Evolutionary conservation across 106 monocot species (phyloP).

Genomic region (Dendrobium chrysotoxum): DNA sequence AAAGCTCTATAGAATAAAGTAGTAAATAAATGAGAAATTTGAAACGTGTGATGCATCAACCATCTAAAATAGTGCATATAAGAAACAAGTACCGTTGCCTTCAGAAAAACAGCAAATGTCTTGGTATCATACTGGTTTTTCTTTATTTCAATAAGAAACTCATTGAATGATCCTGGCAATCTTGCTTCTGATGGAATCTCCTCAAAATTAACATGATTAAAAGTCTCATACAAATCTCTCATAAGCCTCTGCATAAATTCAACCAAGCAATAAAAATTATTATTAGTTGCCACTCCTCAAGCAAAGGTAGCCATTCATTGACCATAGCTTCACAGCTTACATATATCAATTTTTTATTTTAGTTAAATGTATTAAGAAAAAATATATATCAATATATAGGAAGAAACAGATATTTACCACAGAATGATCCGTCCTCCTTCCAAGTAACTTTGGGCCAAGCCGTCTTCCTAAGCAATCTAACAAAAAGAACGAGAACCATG

Average conservation of each 20-base stretch:
- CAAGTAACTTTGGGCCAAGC: conserved; percentile 66
- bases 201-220: conserved; percentile 53
- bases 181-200: conserved; percentile 38
- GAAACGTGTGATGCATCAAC: background rate
- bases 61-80: background rate
- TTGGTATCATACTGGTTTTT: conserved; percentile 67
- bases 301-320: background rate
- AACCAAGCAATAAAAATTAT: background rate
- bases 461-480: conserved; percentile 91
- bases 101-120: conserved; percentile 68
- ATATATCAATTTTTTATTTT: no score
- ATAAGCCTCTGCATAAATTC: conserved; percentile 48
- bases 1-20: no score
- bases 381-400: background rate
- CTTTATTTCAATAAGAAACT: conserved; percentile 70
- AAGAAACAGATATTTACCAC: conserved; percentile 20
- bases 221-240: conserved; percentile 58
- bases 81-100: conserved; percentile 60
- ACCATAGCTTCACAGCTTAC: background rate
- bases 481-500: conserved; percentile 3
- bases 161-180: conserved; percentile 60
- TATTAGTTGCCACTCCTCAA: background rate
- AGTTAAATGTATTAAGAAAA: no score
- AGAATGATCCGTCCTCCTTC: conserved; percentile 54
- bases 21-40: no score